Percentiles rank a stretch among this genome's conserved stretches.
These are phyloP conservation scores for Ophiocordyceps sinensis DNA, from an alignment of 2,329 filamentous ascomycete genomes.

Conservation along the genomic window DNA sequence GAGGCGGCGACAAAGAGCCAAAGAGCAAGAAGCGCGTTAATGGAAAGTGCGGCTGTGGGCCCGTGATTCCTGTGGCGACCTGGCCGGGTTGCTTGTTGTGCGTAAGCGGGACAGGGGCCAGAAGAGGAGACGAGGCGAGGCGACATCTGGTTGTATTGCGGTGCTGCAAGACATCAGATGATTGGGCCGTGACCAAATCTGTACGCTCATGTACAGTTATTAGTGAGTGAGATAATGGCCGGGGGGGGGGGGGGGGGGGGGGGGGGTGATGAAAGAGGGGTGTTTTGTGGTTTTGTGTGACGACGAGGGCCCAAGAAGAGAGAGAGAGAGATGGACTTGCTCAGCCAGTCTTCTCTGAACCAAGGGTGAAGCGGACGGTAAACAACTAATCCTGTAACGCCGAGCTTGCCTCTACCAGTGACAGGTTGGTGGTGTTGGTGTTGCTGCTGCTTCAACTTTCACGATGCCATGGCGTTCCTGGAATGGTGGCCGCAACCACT, in stretches of 20 bases:
- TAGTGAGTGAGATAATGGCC: background rate
- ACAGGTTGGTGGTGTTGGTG: no score
- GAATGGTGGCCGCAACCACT: background rate
- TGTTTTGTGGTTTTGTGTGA: background rate
- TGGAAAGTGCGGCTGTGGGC: no score
- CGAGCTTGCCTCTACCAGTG: no score
- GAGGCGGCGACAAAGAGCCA: background rate
- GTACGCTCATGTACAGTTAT: slow-evolving; percentile 1
- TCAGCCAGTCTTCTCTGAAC: no score
- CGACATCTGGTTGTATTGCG: slow-evolving; percentile 4
- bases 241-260: background rate
- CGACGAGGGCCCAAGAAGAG: no score
- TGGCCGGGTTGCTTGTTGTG: background rate
- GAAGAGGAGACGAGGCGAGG: slow-evolving; percentile 2
- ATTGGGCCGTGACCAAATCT: slow-evolving; percentile 3
- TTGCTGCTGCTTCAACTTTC: no score
- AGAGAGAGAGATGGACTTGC: no score
- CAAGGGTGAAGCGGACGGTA: no score
- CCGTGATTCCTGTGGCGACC: no score
- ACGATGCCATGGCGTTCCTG: no score
- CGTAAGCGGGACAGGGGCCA: background rate
- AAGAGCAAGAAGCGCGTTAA: no score
- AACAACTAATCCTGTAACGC: no score
- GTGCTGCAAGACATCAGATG: slow-evolving; percentile 6
- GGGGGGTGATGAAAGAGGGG: background rate